Evolutionary conservation across 1,139 yeast species (phyloP), one percentile per base, ranked within the genome.

Genomic region (Suhomyces yuchorum): DNA sequence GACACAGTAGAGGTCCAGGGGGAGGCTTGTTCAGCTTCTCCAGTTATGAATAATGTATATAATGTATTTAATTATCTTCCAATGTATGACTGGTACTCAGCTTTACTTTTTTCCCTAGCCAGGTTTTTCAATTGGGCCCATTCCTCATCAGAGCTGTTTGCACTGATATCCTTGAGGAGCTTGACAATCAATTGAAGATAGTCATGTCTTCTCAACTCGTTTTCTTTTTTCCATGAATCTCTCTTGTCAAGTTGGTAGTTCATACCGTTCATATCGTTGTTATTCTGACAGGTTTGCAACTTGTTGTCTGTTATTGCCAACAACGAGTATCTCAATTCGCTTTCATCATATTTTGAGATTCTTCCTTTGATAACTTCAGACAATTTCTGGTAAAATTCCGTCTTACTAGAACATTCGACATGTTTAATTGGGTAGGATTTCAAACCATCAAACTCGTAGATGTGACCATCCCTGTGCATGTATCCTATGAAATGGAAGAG

Each of bases 381-480:
- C 40, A 81, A 61, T 56, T 70, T 72, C 5, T 61, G 63, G 37
- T 71, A 63, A 53, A 82, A 81, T 40, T 78, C 77, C 2, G 70
- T 74, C 28, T 68, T 63, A 4, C 64, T 55, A 3, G 47, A 50
- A 55, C 83, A 78, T 5, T 51, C 61, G 0, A 70, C 79, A 58
- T 84, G 90, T 38, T 64, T 66, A 38, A 85, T 82, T 0, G 90
- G 89, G 46, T 63, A 74, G n/a, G 68, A 70, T 51, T 80, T 81
- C 44, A 85, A 70, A 1, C 91, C 91, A 58, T 85, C 91, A 43
- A 85, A 67, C 57, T 85, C 91, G 59, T 81, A 82, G n/a, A 85
- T 69, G 37, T 63, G 61, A 19, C 78, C 83, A 49, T 77, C 63
- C 38, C 69, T 64, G 32, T 72, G 73, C 9, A 75, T 52, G 58